phyloP scores from a whole-genome alignment of 345 rosid genomes.

The Hibiscus mutabilis region DNA sequence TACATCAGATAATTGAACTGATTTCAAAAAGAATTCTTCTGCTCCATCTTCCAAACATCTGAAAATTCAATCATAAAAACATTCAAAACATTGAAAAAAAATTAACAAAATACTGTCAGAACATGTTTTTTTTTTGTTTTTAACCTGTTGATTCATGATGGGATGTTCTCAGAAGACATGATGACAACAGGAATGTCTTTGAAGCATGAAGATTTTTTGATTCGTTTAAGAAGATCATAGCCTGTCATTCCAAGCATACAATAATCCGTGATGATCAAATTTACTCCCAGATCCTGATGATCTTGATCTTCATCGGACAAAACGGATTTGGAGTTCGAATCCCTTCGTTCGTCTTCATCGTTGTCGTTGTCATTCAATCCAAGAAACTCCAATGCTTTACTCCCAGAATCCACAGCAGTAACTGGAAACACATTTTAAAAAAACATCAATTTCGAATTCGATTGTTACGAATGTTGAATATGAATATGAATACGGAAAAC shows the following conservation, averaged over 20 bases:
- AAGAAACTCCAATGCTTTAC: slow-evolving; percentile 78
- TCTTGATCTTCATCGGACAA: slow-evolving; percentile 13
- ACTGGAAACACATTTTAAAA: slow-evolving; percentile 50
- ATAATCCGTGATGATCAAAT: slow-evolving; percentile 85
- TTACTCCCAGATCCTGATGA: too few relatives aligned
- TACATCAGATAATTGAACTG: slow-evolving; percentile 76
- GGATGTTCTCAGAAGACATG: slow-evolving; percentile 89
- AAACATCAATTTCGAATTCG: background rate
- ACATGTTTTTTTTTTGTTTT: too few relatives aligned
- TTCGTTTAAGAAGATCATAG: slow-evolving; percentile 75
- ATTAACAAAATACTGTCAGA: too few relatives aligned
- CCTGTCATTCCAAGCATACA: slow-evolving; percentile 99
- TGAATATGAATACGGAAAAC: too few relatives aligned
- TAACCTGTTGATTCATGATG: slow-evolving; percentile 52
- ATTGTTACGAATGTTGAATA: too few relatives aligned
- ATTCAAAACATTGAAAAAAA: too few relatives aligned
- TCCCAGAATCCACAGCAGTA: slow-evolving; percentile 88
- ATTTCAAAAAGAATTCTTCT: slow-evolving; percentile 78
- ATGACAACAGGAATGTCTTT: slow-evolving; percentile 84
- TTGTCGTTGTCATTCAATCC: slow-evolving; percentile 33
- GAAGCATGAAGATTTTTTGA: slow-evolving; percentile 66
- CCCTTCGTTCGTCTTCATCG: slow-evolving; percentile 14
- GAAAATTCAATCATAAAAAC: too few relatives aligned
- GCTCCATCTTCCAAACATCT: slow-evolving; percentile 93
- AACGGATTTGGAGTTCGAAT: too few relatives aligned